Conservation (phyloP, 257 asterid species). For the Gentiana dahurica region DNA sequence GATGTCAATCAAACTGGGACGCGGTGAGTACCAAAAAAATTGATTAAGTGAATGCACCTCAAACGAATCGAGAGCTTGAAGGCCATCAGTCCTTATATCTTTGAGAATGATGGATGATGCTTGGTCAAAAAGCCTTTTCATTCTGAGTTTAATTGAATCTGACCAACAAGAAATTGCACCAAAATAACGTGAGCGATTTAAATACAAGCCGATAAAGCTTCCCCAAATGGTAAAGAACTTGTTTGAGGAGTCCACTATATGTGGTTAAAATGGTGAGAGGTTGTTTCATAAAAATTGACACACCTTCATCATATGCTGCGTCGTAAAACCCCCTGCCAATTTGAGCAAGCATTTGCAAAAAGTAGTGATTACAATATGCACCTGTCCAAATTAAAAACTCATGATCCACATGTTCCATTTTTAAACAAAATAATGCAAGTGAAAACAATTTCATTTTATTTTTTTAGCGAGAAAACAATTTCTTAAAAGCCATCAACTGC, state of each 20-base stretch:
- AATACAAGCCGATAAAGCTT: too few relatives aligned
- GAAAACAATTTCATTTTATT: too few relatives aligned
- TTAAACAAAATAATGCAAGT: too few relatives aligned
- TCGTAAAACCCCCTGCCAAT: conserved; percentile 75
- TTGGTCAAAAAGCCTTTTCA: conserved; percentile 52
- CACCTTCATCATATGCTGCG: conserved; percentile 68
- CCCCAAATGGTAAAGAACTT: too few relatives aligned
- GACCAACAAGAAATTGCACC: conserved; percentile 14
- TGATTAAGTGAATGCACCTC: conserved; percentile 36
- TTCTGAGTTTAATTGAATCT: conserved; percentile 47
- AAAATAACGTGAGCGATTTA: background rate
- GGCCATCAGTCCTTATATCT: conserved; percentile 47
- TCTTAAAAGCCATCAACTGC: too few relatives aligned
- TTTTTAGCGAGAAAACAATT: too few relatives aligned
- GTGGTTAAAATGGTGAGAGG: too few relatives aligned
- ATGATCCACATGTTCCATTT: background rate
- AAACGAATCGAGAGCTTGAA: conserved; percentile 56
- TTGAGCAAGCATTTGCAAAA: conserved; percentile 84
- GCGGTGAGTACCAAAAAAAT: too few relatives aligned
- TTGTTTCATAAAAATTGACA: conserved; percentile 5
- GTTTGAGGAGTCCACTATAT: too few relatives aligned
- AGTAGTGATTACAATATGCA: conserved; percentile 73
- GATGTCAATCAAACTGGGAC: background rate
- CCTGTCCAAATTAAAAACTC: conserved; percentile 26
- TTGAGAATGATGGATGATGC: conserved; percentile 60